Evolutionary conservation across 257 asterid genomes (phyloP).

Genomic region (Lycium ferocissimum): DNA sequence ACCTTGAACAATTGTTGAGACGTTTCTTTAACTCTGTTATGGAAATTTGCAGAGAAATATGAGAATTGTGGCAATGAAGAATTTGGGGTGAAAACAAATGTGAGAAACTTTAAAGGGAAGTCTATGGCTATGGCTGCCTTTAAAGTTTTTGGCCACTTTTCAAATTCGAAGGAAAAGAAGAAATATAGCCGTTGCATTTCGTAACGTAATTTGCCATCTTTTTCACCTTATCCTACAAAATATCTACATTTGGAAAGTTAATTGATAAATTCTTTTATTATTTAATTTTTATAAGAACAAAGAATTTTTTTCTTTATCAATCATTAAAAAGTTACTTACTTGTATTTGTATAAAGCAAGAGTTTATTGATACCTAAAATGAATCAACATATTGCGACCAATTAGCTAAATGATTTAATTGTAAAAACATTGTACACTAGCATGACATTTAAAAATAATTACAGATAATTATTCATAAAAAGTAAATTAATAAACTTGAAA

Average conservation of each 20-base stretch:
- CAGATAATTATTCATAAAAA: too few species aligned
- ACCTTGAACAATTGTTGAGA: constrained; percentile 23
- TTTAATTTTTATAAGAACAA: not conserved
- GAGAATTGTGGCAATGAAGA: not conserved
- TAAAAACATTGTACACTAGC: too few species aligned
- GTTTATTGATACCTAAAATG: not conserved
- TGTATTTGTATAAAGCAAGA: not conserved
- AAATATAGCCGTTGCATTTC: constrained; percentile 32
- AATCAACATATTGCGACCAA: not conserved
- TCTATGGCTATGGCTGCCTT: not conserved
- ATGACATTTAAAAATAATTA: too few species aligned
- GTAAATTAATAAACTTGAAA: too few species aligned
- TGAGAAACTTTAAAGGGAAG: constrained; percentile 8
- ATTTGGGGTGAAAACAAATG: not conserved
- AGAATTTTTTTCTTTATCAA: not conserved
- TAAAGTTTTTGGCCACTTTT: not conserved
- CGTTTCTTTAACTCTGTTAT: not conserved
- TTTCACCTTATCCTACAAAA: not conserved
- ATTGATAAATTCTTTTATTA: not conserved
- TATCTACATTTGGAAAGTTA: not conserved
- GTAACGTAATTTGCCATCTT: not conserved
- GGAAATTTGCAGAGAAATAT: not conserved
- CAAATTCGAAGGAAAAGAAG: constrained; percentile 19
- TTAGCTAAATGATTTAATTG: not conserved
- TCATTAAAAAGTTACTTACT: not conserved